A percentile compares a stretch with the other conserved stretches of the same genome.
Conservation (phyloP, 106 monocot genomes). For the Cymbidium sinense region DNA sequence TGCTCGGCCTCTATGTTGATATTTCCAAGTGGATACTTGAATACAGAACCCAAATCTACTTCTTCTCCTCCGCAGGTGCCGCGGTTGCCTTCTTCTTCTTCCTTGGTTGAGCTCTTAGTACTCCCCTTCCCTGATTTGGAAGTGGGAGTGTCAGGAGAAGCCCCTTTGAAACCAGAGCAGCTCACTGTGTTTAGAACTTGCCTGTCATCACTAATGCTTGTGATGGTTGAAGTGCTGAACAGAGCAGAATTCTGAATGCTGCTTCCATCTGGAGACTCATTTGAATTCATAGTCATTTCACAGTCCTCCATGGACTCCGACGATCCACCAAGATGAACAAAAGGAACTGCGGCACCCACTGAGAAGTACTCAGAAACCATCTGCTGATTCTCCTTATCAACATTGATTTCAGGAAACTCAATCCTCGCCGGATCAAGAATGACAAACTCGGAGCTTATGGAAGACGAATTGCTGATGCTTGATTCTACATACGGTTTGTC, state of each 20-base stretch:
- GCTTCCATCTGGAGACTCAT: constrained; percentile 14
- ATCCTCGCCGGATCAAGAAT: constrained; percentile 47
- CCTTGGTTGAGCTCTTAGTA: background rate
- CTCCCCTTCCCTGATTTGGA: constrained; percentile 15
- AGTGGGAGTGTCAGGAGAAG: constrained; percentile 3
- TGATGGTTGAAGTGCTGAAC: constrained; percentile 22
- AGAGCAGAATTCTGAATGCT: constrained; percentile 11
- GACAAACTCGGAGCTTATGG: constrained; percentile 60
- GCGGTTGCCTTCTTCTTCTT: constrained; percentile 11
- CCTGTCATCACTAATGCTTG: constrained; percentile 25
- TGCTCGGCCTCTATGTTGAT: constrained; percentile 48
- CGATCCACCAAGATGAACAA: constrained; percentile 19
- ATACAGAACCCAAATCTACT: constrained; percentile 22
- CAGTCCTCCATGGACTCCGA: constrained; percentile 19
- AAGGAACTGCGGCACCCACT: constrained; percentile 14
- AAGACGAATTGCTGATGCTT: background rate
- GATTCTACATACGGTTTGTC: background rate
- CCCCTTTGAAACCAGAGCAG: constrained; percentile 14
- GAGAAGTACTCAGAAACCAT: constrained; percentile 55
- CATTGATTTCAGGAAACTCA: constrained; percentile 39
- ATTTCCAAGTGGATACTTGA: constrained; percentile 34
- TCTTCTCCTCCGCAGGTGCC: background rate
- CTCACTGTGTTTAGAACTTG: background rate
- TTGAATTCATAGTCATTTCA: constrained; percentile 31
- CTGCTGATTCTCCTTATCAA: constrained; percentile 43